These are phyloP conservation scores for Turritis glabra DNA, from an alignment of 345 rosid genomes.

Conservation along the genomic window DNA sequence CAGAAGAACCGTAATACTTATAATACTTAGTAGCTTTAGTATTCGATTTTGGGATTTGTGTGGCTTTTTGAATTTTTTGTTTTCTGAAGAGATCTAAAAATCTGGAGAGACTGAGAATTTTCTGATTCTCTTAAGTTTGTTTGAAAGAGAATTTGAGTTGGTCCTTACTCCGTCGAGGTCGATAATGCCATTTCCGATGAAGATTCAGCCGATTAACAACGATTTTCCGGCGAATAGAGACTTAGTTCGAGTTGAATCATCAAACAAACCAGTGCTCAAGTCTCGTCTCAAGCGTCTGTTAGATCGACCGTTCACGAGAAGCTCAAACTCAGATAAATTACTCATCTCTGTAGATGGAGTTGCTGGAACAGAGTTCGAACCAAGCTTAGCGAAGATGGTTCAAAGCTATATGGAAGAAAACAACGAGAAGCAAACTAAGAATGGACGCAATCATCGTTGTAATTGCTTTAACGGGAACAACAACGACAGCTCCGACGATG, in stretches of 20 bases:
- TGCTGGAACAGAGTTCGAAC: conserved; percentile 66
- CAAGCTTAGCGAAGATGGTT: conserved; percentile 87
- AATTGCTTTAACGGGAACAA: conserved; percentile 83
- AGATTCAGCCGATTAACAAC: conserved; percentile 63
- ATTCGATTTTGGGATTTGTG: neutral
- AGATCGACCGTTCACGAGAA: conserved; percentile 61
- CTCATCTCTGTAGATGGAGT: conserved; percentile 30
- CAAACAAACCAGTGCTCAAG: conserved; percentile 48
- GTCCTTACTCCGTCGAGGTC: neutral
- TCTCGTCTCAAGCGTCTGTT: conserved; percentile 49
- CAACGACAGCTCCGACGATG: conserved; percentile 86
- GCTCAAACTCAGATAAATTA: conserved; percentile 50
- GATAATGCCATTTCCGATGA: conserved; percentile 59
- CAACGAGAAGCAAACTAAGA: conserved; percentile 69
- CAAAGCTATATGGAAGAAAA: conserved; percentile 76
- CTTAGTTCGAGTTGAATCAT: conserved; percentile 44
- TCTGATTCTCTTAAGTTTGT: neutral
- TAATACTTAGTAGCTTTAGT: neutral
- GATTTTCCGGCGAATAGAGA: conserved; percentile 38
- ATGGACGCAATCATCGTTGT: conserved; percentile 68
- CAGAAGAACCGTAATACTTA: conserved; percentile 1
- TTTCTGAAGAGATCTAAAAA: neutral
- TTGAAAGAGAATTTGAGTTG: neutral
- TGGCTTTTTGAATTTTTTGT: neutral
- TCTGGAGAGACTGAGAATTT: neutral